Percentiles rank a stretch among this genome's conserved stretches.
Evolutionary conservation across 1,284 basidiomycete species (phyloP).

Genomic region (Cutaneotrichosporon arboriforme): DNA sequence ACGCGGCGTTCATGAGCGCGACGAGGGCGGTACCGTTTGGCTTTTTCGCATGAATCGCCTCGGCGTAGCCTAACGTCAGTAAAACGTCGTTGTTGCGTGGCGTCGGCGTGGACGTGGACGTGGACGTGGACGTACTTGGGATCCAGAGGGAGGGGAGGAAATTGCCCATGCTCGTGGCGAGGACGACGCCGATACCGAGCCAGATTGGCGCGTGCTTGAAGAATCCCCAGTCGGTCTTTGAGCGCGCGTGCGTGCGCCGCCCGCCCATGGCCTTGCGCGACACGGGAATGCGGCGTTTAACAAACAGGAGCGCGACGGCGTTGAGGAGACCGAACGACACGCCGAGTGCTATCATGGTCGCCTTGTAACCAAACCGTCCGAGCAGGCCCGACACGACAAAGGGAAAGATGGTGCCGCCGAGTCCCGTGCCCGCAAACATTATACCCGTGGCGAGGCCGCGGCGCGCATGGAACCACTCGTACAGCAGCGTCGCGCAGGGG

Average conservation of each 20-base stretch:
- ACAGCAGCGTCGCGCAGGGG: slow-evolving; percentile 43
- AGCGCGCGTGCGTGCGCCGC: not conserved
- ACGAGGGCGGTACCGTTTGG: slow-evolving; percentile 43
- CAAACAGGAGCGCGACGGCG: slow-evolving; percentile 32
- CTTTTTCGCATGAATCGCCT: slow-evolving; percentile 29
- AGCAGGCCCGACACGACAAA: slow-evolving; percentile 40
- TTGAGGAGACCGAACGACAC: slow-evolving; percentile 34
- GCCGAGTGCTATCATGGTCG: slow-evolving; percentile 41
- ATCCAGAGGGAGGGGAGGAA: slow-evolving; percentile 46
- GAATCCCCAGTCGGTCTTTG: slow-evolving; percentile 27
- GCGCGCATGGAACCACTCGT: slow-evolving; percentile 43
- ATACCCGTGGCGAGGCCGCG: slow-evolving; percentile 45
- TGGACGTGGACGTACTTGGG: slow-evolving; percentile 32
- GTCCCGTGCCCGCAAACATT: slow-evolving; percentile 44
- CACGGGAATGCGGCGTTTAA: slow-evolving; percentile 42
- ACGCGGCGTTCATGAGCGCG: slow-evolving; percentile 46
- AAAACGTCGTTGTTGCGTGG: too few relatives aligned
- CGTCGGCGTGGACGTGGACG: not conserved
- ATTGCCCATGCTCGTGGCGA: slow-evolving; percentile 42
- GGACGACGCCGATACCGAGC: slow-evolving; percentile 34
- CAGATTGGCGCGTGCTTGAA: slow-evolving; percentile 26
- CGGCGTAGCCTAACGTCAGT: slow-evolving; percentile 32
- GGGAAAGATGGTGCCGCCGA: slow-evolving; percentile 44
- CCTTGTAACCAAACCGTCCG: slow-evolving; percentile 42
- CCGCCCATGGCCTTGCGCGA: not conserved